Evolutionary conservation across 2,329 filamentous ascomycete species (phyloP), one percentile per base, ranked within the genome.

Genomic region (Cladosporium sp.): DNA sequence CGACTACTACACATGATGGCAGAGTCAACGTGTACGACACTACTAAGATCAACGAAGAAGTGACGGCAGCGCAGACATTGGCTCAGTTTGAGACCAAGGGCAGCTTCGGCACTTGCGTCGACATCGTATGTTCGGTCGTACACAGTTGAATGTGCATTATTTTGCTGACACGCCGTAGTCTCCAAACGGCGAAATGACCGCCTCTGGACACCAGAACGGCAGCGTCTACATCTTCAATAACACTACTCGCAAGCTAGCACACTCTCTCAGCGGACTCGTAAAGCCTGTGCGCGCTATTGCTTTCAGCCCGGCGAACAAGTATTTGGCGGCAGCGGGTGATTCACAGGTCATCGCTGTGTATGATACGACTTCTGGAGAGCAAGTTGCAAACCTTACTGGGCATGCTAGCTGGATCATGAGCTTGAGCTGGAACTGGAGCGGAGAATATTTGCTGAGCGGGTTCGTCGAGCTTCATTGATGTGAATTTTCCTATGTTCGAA

Each of bases 141-240:
- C 5, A 45, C 17, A 0, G 5, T 17, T 3, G 11, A 51, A 5
- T 6, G 11, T 38, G 4, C 12, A 28, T 2, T 2, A 25, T 7
- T 4, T 11, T 39, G 11, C 49, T 51, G 19, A 51, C 47, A 50
- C 1, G 15, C 30, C 3, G 5, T n/a, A 59, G 57, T 87, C 84
- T 60, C 72, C 78, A 19, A 89, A 99, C 73, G 93, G 92, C 55
- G 87, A 84, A 63, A 88, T 91, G 73, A 95, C 92, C 30, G 93
- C 92, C 3, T 95, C 89, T 55, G 94, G 94, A 0, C 93, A 99
- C 75, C 89, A 96, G 72, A 96, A 89, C 68, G 94, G 94, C 15
- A 87, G 86, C 12, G 84, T 97, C 63, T 97, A 97, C 76, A 86
- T 99, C 62, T 99, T 97, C 81, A 92, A 92, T 78, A 97, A 96